phyloP scores from a whole-genome alignment of 2,329 filamentous ascomycete genomes.

The Phialophora tarda region DNA sequence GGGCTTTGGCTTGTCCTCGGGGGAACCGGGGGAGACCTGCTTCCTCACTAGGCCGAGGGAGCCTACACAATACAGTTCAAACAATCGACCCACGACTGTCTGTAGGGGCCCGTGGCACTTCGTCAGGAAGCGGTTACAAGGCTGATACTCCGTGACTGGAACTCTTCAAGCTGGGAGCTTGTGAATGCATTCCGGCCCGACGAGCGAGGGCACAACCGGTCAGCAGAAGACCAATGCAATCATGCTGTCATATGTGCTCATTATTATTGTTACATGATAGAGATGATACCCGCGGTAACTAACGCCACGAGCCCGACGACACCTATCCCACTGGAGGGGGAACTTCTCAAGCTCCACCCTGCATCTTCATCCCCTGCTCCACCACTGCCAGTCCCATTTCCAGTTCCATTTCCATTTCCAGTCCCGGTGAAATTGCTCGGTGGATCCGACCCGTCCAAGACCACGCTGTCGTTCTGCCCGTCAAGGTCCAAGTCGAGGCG shows the following conservation, averaged over 20 bases:
- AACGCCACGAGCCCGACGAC: conserved; percentile 8
- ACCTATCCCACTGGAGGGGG: not conserved
- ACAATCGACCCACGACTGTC: too few relatives aligned
- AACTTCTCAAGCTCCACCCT: conserved; percentile 14
- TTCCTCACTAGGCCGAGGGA: too few relatives aligned
- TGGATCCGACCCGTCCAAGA: conserved; percentile 8
- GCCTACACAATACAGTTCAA: too few relatives aligned
- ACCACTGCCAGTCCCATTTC: not conserved
- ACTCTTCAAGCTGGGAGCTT: too few relatives aligned
- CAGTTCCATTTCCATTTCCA: not conserved
- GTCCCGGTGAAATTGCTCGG: not conserved
- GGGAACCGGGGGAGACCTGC: too few relatives aligned
- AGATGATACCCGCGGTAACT: conserved; percentile 16
- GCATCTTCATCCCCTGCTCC: conserved; percentile 11
- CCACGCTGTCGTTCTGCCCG: conserved; percentile 23
- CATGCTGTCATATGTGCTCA: not conserved
- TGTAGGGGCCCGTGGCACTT: too few relatives aligned
- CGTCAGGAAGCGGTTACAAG: too few relatives aligned
- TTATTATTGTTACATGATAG: not conserved
- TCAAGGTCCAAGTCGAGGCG: conserved; percentile 21
- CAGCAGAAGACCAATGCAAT: too few relatives aligned
- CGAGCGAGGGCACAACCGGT: too few relatives aligned
- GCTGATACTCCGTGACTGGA: too few relatives aligned
- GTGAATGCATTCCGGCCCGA: too few relatives aligned
- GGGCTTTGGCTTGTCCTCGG: too few relatives aligned